Conservation (phyloP, 768 basidiomycete genomes). For the Tephrocybe sp. region DNA sequence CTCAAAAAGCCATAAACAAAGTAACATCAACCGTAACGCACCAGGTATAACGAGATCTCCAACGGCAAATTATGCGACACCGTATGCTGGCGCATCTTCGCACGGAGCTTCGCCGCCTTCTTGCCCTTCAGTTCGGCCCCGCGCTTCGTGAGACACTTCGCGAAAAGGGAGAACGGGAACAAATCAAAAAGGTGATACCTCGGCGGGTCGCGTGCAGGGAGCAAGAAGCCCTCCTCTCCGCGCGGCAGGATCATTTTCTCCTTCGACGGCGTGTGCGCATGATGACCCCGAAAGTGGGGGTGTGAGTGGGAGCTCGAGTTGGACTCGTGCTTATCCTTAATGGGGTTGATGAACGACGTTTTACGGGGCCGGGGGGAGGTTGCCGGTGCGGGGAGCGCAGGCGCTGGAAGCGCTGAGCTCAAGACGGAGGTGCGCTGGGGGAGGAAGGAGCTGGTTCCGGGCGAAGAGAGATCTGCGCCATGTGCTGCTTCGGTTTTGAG, state of each 20-base stretch:
- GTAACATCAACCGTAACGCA: too few species aligned
- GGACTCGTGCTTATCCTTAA: neutral
- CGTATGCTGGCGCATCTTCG: conserved; percentile 40
- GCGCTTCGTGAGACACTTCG: conserved; percentile 39
- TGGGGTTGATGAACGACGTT: conserved; percentile 6
- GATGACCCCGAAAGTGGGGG: too few species aligned
- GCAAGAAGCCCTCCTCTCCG: conserved; percentile 42
- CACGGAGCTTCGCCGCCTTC: conserved; percentile 53
- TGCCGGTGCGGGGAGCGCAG: conserved; percentile 21
- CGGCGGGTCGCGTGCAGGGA: conserved; percentile 57
- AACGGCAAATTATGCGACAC: conserved; percentile 63
- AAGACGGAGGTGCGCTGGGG: conserved; percentile 19
- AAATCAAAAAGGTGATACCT: conserved; percentile 59
- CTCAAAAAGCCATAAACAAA: too few species aligned
- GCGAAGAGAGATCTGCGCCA: conserved; percentile 1
- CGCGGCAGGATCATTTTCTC: conserved; percentile 35
- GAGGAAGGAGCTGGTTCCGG: conserved; percentile 18
- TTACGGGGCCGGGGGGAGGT: conserved; percentile 21
- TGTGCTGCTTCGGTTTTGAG: conserved; percentile 5
- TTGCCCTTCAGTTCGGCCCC: conserved; percentile 59
- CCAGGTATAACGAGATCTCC: conserved; percentile 68
- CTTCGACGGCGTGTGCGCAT: neutral
- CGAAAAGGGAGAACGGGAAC: conserved; percentile 67
- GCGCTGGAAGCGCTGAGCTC: neutral
- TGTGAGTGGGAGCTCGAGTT: neutral